These are phyloP conservation scores for Amylostereum areolatum DNA, from an alignment of 1,284 basidiomycete genomes.

Conservation along the genomic window DNA sequence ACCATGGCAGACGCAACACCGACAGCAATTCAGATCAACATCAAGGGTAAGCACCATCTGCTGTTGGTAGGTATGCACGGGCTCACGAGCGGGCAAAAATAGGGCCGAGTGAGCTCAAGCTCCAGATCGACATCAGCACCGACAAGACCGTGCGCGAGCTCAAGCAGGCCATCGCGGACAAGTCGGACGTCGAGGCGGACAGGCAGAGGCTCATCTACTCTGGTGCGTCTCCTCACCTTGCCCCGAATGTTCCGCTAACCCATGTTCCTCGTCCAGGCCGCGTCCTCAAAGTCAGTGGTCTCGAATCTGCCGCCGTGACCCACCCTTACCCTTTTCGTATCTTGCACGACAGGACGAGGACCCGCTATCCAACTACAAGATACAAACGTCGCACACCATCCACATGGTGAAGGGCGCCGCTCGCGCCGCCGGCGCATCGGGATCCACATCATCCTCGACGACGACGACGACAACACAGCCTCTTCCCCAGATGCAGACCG, in stretches of 20 bases:
- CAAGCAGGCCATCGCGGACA: constrained; percentile 78
- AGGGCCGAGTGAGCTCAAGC: constrained; percentile 88
- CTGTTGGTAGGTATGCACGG: background rate
- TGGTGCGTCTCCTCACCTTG: constrained; percentile 40
- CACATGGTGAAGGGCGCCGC: constrained; percentile 90
- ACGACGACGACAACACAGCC: constrained; percentile 29
- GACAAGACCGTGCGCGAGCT: constrained; percentile 82
- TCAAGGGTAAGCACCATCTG: constrained; percentile 50
- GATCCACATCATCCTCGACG: constrained; percentile 20
- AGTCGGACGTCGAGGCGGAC: constrained; percentile 81
- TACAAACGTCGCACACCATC: constrained; percentile 80
- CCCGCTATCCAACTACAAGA: constrained; percentile 77
- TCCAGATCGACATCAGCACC: constrained; percentile 73
- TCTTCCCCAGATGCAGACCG: constrained; percentile 76
- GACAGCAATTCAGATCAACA: constrained; percentile 66
- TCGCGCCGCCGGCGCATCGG: constrained; percentile 31
- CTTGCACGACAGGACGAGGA: constrained; percentile 70
- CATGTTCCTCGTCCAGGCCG: constrained; percentile 38
- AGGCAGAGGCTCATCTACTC: constrained; percentile 86
- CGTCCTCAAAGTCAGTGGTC: constrained; percentile 57
- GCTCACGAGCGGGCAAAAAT: background rate
- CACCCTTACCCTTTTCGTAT: constrained; percentile 2
- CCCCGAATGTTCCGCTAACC: background rate
- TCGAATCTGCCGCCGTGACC: constrained; percentile 2
- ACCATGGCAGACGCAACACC: constrained; percentile 45